Percentiles rank a stretch among this genome's conserved stretches.
These are phyloP conservation scores for Plasmodium coatneyi DNA, from an alignment of 169 alveolate genomes.

Conservation along the genomic window DNA sequence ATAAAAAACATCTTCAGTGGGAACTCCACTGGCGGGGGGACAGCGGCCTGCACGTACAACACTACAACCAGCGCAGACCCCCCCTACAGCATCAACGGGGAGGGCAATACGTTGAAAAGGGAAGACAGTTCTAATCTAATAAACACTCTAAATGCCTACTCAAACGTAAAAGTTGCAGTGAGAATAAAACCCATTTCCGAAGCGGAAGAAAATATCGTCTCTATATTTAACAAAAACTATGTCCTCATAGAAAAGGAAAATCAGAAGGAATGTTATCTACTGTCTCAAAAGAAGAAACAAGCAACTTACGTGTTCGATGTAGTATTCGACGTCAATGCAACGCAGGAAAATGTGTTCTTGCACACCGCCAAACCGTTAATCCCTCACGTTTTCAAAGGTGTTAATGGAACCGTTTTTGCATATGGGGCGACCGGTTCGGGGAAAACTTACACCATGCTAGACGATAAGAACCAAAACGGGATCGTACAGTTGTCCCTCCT, in stretches of 20 bases:
- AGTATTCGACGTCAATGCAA: slow-evolving; percentile 91
- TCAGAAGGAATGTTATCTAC: slow-evolving; percentile 80
- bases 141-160: slow-evolving; percentile 50
- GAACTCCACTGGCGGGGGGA: not conserved
- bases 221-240: slow-evolving; percentile 70
- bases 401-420: slow-evolving; percentile 95
- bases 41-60: not conserved
- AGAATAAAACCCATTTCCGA: slow-evolving; percentile 66
- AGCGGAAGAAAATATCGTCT: slow-evolving; percentile 58
- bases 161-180: slow-evolving; percentile 74
- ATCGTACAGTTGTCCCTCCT: slow-evolving; percentile 91
- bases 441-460: slow-evolving; percentile 98
- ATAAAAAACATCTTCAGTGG: slow-evolving; percentile 14
- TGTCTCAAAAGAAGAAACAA: slow-evolving; percentile 85
- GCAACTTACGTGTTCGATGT: slow-evolving; percentile 93
- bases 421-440: slow-evolving; percentile 99
- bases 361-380: slow-evolving; percentile 90
- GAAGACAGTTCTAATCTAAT: slow-evolving; percentile 28
- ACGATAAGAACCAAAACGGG: slow-evolving; percentile 93
- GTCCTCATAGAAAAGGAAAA: slow-evolving; percentile 57
- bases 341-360: slow-evolving; percentile 89
- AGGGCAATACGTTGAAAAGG: not conserved
- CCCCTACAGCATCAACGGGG: not conserved
- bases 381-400: slow-evolving; percentile 93
- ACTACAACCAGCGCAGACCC: not conserved